Percentiles rank a stretch among this genome's conserved stretches.
Conservation (phyloP, 441 rosid genomes). For the Brassica hybrid region DNA sequence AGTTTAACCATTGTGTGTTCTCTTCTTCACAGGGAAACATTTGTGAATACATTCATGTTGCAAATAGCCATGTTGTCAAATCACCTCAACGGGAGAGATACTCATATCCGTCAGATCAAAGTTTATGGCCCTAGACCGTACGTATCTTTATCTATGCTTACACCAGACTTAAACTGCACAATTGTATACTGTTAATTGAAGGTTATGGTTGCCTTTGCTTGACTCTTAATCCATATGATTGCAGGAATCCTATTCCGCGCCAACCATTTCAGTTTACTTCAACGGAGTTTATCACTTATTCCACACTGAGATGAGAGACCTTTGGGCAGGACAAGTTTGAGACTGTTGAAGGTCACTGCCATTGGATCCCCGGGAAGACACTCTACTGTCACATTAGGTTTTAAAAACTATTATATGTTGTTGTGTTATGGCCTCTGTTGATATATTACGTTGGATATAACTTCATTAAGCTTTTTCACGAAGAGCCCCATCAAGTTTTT, state of each 20-base stretch:
- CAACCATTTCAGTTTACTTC: conserved; percentile 92
- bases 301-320: conserved; percentile 63
- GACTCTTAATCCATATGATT: conserved; percentile 1
- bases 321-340: conserved; percentile 1
- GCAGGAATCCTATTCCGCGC: conserved; percentile 81
- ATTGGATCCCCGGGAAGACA: neutral
- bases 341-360: conserved; percentile 8
- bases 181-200: neutral
- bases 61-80: conserved; percentile 81
- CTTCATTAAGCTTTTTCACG: conserved; percentile 20
- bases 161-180: neutral
- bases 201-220: neutral
- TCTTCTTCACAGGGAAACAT: conserved; percentile 70
- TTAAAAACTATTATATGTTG: conserved; percentile 6
- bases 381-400: neutral
- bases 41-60: conserved; percentile 84
- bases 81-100: conserved; percentile 91
- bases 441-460: conserved; percentile 29
- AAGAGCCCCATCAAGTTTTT: conserved; percentile 12
- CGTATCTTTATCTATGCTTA: conserved; percentile 35
- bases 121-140: conserved; percentile 88
- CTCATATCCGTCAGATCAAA: conserved; percentile 95
- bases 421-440: conserved; percentile 25
- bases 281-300: conserved; percentile 72
- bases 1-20: conserved; percentile 1